Conservation (phyloP, 192 early-diverging fungal species). For the Podila minutissima region DNA sequence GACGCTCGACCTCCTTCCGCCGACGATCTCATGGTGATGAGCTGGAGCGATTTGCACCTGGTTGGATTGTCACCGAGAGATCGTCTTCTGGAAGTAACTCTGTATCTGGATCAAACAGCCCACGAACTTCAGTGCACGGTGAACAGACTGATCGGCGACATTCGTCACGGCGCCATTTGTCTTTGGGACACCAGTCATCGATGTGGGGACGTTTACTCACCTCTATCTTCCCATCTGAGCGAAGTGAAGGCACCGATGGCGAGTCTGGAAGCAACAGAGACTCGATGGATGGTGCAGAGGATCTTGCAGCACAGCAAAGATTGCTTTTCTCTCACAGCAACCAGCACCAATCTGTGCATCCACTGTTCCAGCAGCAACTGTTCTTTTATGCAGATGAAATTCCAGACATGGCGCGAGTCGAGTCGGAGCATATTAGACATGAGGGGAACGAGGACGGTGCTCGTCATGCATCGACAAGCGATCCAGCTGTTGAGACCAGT, state of each 20-base stretch:
- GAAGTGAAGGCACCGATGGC: neutral
- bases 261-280: neutral
- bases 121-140: neutral
- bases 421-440: neutral
- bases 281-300: neutral
- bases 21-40: conserved; percentile 39
- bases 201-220: conserved; percentile 42
- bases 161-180: conserved; percentile 17
- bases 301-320: conserved; percentile 16
- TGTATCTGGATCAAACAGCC: neutral
- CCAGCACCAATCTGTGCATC: conserved; percentile 12
- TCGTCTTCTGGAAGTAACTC: neutral
- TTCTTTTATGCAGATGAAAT: conserved; percentile 45
- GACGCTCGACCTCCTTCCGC: conserved; percentile 16
- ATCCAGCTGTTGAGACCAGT: conserved; percentile 23
- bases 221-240: conserved; percentile 17
- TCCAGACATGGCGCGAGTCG: neutral
- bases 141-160: neutral
- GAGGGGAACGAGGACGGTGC: neutral
- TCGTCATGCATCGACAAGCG: neutral
- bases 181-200: conserved; percentile 15
- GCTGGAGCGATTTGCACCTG: conserved; percentile 27
- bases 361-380: conserved; percentile 31
- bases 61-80: conserved; percentile 20
- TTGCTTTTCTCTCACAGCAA: conserved; percentile 19